Evolutionary conservation across 2,329 filamentous ascomycete genomes (phyloP), one percentile per base, ranked within the genome.

Genomic region (Dactylonectria macrodidyma): DNA sequence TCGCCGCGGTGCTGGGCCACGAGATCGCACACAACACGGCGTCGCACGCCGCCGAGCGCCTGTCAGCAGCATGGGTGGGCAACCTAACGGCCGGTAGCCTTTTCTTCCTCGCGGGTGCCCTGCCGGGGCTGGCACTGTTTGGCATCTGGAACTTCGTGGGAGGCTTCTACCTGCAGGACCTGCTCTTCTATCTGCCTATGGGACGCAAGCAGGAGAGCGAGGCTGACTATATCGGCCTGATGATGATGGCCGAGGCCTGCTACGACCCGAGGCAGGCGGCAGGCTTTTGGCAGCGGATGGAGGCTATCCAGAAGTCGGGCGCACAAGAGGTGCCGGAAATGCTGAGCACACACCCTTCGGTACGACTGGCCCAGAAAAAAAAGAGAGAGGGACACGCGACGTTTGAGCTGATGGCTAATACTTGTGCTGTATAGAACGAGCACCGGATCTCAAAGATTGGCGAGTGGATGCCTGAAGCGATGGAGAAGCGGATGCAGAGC

Each of bases 171-270:
- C 61, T 91, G 24, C 81, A 92, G 33, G 86, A 93, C 58, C 78
- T 93, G 16, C 86, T 91, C n/a, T 89, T 94, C 76, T 85, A 85
- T 56, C 83, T 88, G 67, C 93, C 93, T 1, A 93, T 92, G 78
- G 89, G 88, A 54, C 84, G 93, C 56, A 87, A 86, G 76, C 92
- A 95, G 81, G 93, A 93, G 84, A 89, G 86, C 56, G 93, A 95
- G 82, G 93, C 93, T 0, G 93, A 95, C 76, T 93, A 93, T 74
- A 94, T 95, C 55, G 93, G 93, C 0, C 80, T 95, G 38, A 89
- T 95, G 87, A 92, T 95, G 87, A 95, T 95, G 92, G 89, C 92
- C 0, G 89, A 93, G 81, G 91, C 91, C 30, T 95, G 93, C 81
- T 95, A 92, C 77, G 86, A 94, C 68, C 93, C 93, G 1, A 81